Conservation (phyloP, 169 alveolate species). For the Plasmodium chabaudi region DNA sequence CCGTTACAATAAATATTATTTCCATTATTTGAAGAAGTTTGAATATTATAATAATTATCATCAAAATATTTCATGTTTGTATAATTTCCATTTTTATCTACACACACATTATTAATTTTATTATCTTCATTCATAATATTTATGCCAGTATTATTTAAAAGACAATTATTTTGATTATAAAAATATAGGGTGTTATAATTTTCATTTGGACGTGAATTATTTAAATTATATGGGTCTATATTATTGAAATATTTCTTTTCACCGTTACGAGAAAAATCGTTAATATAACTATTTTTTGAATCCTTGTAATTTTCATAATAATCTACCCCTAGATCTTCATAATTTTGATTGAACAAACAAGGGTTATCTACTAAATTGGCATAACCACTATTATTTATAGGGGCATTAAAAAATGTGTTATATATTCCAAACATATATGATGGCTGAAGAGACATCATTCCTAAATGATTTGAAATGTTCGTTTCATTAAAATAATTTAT, state of each 20-base stretch:
- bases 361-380: no score
- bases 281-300: not conserved
- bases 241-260: not conserved
- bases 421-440: not conserved
- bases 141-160: not conserved
- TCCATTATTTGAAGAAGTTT: constrained; percentile 11
- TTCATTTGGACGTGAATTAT: not conserved
- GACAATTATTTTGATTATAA: constrained; percentile 1
- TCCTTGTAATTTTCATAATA: not conserved
- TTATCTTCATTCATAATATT: not conserved
- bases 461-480: not conserved
- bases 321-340: not conserved
- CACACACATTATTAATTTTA: not conserved
- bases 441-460: not conserved
- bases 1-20: not conserved
- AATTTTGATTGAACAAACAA: not conserved
- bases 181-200: not conserved
- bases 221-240: not conserved
- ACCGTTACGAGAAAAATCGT: not conserved
- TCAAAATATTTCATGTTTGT: constrained; percentile 4
- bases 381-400: not conserved
- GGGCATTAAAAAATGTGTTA: not conserved
- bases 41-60: constrained; percentile 1
- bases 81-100: not conserved
- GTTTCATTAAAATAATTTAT: not conserved